Percentiles rank a stretch among this genome's conserved stretches.
phyloP scores from a whole-genome alignment of 768 basidiomycete species.

The Mycena epipterygia region DNA sequence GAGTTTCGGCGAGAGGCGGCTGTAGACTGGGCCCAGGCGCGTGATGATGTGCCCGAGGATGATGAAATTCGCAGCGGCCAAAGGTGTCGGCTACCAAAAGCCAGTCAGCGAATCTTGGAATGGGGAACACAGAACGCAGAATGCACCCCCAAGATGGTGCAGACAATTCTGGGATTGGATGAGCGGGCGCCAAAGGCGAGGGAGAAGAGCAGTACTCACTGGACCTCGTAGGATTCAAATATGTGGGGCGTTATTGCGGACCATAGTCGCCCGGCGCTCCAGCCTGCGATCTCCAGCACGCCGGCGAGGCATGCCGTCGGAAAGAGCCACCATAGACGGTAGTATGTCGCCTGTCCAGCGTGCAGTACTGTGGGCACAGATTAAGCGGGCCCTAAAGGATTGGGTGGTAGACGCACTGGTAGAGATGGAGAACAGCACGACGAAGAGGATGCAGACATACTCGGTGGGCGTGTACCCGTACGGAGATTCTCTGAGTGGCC shows the following conservation, averaged over 20 bases:
- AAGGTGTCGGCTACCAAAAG: constrained; percentile 21
- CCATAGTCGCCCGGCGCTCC: constrained; percentile 56
- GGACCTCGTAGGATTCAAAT: constrained; percentile 56
- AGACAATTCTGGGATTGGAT: constrained; percentile 14
- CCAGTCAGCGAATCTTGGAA: not conserved
- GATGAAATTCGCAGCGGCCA: constrained; percentile 58
- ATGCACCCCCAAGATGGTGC: constrained; percentile 33
- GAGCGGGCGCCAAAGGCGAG: not conserved
- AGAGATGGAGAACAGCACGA: constrained; percentile 47
- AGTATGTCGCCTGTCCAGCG: constrained; percentile 46
- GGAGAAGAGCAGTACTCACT: constrained; percentile 45
- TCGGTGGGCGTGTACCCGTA: constrained; percentile 55
- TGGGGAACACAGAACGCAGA: not conserved
- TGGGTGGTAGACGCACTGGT: constrained; percentile 10
- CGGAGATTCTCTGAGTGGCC: constrained; percentile 23
- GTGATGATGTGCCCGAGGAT: constrained; percentile 63
- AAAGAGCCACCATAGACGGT: constrained; percentile 57
- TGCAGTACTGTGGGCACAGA: constrained; percentile 50
- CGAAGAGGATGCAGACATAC: constrained; percentile 52
- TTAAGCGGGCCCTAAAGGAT: not conserved
- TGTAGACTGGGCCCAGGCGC: constrained; percentile 61
- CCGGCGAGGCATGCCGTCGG: constrained; percentile 54
- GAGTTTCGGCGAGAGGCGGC: constrained; percentile 58
- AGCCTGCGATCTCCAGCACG: constrained; percentile 56
- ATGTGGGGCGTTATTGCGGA: constrained; percentile 34